These are phyloP conservation scores for Suillus weaverae DNA, from an alignment of 768 basidiomycete species.

Conservation along the genomic window DNA sequence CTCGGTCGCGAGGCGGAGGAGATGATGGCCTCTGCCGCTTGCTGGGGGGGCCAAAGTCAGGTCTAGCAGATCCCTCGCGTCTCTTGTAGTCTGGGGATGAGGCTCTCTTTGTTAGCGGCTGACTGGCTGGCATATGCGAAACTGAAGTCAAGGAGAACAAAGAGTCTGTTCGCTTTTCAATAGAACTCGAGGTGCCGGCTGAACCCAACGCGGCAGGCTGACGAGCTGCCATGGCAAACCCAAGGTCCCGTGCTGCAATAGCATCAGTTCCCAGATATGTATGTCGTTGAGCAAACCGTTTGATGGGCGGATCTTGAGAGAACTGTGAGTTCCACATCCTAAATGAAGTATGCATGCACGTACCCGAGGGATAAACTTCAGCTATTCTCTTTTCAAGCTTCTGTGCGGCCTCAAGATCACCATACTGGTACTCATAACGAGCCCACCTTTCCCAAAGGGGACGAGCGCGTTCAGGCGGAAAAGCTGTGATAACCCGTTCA, in stretches of 20 bases:
- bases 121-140: constrained; percentile 24
- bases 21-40: constrained; percentile 49
- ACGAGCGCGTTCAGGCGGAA: constrained; percentile 75
- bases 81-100: constrained; percentile 38
- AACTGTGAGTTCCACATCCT: neutral
- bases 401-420: constrained; percentile 84
- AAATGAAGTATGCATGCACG: constrained; percentile 22
- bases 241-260: constrained; percentile 86
- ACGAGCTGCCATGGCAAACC: constrained; percentile 57
- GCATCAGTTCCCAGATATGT: constrained; percentile 75
- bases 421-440: constrained; percentile 91
- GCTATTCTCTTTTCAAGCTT: constrained; percentile 89
- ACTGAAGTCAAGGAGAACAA: constrained; percentile 32
- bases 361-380: constrained; percentile 85
- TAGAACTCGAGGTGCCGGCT: constrained; percentile 16
- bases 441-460: constrained; percentile 97
- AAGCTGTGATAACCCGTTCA: constrained; percentile 80
- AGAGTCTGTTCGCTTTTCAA: constrained; percentile 39
- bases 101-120: constrained; percentile 30
- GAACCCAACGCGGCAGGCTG: constrained; percentile 22
- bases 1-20: constrained; percentile 47
- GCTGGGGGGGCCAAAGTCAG: constrained; percentile 39
- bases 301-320: constrained; percentile 79
- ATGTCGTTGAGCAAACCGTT: constrained; percentile 86
- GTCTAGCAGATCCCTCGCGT: constrained; percentile 43